phyloP scores from a whole-genome alignment of 106 monocot species.

The Amphibolis antarctica region DNA sequence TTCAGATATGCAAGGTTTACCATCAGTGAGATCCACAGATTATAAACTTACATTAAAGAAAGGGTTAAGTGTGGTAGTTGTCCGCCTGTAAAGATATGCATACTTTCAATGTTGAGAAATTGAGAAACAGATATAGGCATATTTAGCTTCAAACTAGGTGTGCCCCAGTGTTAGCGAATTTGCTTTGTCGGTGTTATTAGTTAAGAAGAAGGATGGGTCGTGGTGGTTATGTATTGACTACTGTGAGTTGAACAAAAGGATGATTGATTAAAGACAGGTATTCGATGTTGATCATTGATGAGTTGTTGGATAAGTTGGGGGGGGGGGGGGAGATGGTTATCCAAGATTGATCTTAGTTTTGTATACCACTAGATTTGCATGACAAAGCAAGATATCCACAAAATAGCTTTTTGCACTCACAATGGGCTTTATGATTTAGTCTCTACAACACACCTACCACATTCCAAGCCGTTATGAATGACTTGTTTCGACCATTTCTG shows the following conservation, averaged over 20 bases:
- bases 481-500: background rate
- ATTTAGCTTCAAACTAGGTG: no score
- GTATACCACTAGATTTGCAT: conserved; percentile 1
- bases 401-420: background rate
- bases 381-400: background rate
- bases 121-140: no score
- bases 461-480: conserved; percentile 3
- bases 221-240: conserved; percentile 24
- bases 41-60: no score
- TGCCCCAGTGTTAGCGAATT: no score
- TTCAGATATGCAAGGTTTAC: no score
- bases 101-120: no score
- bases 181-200: no score
- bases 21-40: no score
- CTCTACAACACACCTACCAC: conserved; percentile 2
- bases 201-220: conserved; percentile 8
- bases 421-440: conserved; percentile 11
- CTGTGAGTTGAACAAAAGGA: background rate
- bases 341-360: background rate
- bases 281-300: background rate
- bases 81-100: no score
- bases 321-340: background rate
- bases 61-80: no score
- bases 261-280: background rate
- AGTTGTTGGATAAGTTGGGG: background rate